Evolutionary conservation across 371 early-diverging fungal genomes (phyloP).

Genomic region (Mortierella sp.): DNA sequence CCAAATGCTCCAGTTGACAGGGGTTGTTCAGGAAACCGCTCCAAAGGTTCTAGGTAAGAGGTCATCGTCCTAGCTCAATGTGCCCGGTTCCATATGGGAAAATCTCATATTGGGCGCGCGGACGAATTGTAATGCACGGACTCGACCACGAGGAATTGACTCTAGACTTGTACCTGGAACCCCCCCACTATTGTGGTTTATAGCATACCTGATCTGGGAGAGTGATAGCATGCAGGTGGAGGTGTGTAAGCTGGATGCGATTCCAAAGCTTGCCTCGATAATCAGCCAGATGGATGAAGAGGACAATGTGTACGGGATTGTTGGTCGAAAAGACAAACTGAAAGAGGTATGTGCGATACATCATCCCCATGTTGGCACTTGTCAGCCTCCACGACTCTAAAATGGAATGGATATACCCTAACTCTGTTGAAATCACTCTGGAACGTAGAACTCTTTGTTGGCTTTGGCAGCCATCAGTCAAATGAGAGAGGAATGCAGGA

Average conservation of each 20-base stretch:
- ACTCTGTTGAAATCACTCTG: background rate
- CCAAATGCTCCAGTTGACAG: conserved; percentile 72
- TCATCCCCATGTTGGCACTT: too few species aligned
- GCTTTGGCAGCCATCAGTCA: conserved; percentile 85
- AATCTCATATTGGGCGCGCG: too few species aligned
- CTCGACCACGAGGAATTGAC: too few species aligned
- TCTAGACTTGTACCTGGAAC: too few species aligned
- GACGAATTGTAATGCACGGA: too few species aligned
- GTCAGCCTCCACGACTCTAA: too few species aligned
- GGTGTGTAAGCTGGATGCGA: conserved; percentile 83
- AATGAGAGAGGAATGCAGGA: conserved; percentile 83
- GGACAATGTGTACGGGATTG: conserved; percentile 58
- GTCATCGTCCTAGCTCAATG: too few species aligned
- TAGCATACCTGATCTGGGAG: conserved; percentile 78
- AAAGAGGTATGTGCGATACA: conserved; percentile 64
- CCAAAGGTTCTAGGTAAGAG: conserved; percentile 70
- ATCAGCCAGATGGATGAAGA: conserved; percentile 60
- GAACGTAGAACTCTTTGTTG: conserved; percentile 68
- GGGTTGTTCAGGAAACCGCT: conserved; percentile 74
- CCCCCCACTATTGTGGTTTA: too few species aligned
- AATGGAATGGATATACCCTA: background rate
- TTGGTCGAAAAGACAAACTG: conserved; percentile 70
- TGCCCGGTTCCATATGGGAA: too few species aligned
- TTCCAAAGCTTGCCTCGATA: conserved; percentile 73
- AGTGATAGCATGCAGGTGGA: conserved; percentile 83